Evolutionary conservation across 2,329 filamentous ascomycete species (phyloP).

Genomic region (Arthroderma sp.): DNA sequence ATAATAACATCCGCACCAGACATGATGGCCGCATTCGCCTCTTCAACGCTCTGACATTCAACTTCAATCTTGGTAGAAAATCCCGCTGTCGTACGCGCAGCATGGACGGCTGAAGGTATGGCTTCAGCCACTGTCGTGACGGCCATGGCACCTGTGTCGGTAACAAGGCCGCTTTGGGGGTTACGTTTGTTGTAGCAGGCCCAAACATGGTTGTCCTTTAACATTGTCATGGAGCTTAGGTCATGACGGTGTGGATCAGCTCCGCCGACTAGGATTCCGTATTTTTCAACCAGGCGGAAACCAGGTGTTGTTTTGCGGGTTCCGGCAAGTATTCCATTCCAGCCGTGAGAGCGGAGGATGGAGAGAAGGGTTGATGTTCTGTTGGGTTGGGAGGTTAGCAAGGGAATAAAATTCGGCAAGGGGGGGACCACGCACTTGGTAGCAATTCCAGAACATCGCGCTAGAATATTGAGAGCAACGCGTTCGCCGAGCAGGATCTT

Average conservation of each 20-base stretch:
- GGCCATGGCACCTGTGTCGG: conserved; percentile 10
- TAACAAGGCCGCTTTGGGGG: conserved; percentile 11
- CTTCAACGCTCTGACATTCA: conserved; percentile 75
- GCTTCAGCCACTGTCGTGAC: conserved; percentile 54
- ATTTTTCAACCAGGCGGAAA: conserved; percentile 92
- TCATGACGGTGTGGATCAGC: conserved; percentile 88
- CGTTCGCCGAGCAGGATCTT: conserved; percentile 81
- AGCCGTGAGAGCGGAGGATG: conserved; percentile 50
- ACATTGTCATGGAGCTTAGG: conserved; percentile 88
- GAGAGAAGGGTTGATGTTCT: conserved; percentile 35
- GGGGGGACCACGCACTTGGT: conserved; percentile 37
- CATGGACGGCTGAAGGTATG: conserved; percentile 72
- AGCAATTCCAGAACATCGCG: conserved; percentile 82
- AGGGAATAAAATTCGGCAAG: neutral
- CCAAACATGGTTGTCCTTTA: conserved; percentile 99
- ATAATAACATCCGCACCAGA: conserved; percentile 93
- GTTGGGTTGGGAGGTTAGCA: conserved; percentile 10
- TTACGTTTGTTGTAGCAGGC: conserved; percentile 47
- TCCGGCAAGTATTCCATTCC: conserved; percentile 72
- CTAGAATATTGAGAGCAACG: conserved; percentile 80
- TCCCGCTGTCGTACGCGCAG: conserved; percentile 71
- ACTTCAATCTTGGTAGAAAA: conserved; percentile 94
- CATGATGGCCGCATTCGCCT: conserved; percentile 80
- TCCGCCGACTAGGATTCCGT: conserved; percentile 89
- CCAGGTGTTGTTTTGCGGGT: conserved; percentile 96